Conservation (phyloP, 2,329 filamentous ascomycete species). For the Ophiognomonia clavigignenti-juglandacearum region DNA sequence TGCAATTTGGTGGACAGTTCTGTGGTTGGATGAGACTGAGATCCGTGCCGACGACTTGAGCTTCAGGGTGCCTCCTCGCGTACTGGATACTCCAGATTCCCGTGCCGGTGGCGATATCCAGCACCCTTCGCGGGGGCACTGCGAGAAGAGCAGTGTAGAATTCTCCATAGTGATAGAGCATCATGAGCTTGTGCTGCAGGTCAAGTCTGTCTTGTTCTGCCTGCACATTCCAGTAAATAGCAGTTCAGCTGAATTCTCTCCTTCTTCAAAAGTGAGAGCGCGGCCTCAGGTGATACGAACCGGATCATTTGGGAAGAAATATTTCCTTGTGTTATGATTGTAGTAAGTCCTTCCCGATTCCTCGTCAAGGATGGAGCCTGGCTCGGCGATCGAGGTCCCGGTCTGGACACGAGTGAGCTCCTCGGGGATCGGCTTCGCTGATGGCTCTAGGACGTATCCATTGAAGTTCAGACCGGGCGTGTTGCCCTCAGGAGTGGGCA, state of each 20-base stretch:
- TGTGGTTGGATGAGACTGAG: slow-evolving; percentile 37
- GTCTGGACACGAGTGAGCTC: slow-evolving; percentile 11
- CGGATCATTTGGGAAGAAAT: slow-evolving; percentile 28
- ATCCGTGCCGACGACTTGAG: slow-evolving; percentile 37
- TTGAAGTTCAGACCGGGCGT: slow-evolving; percentile 1
- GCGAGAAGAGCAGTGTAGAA: slow-evolving; percentile 41
- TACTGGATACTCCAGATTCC: slow-evolving; percentile 47
- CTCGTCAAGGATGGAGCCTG: slow-evolving; percentile 8
- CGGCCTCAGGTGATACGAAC: slow-evolving; percentile 1
- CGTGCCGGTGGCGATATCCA: slow-evolving; percentile 43
- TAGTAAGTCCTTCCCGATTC: slow-evolving; percentile 14
- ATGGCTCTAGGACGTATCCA: slow-evolving; percentile 9
- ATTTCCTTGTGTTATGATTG: slow-evolving; percentile 16
- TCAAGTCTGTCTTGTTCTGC: slow-evolving; percentile 30
- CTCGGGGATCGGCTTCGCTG: slow-evolving; percentile 7
- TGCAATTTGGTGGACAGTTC: slow-evolving; percentile 45
- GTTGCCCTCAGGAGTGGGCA: neutral
- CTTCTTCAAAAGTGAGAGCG: neutral
- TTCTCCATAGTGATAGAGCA: slow-evolving; percentile 32
- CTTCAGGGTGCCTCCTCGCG: slow-evolving; percentile 34
- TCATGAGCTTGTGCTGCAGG: slow-evolving; percentile 35
- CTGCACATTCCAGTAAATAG: neutral
- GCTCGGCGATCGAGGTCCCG: slow-evolving; percentile 10
- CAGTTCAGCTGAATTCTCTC: neutral
- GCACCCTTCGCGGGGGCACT: slow-evolving; percentile 33